Conservation (phyloP, 176 grass and related monocot genomes). For the Juncus effusus region DNA sequence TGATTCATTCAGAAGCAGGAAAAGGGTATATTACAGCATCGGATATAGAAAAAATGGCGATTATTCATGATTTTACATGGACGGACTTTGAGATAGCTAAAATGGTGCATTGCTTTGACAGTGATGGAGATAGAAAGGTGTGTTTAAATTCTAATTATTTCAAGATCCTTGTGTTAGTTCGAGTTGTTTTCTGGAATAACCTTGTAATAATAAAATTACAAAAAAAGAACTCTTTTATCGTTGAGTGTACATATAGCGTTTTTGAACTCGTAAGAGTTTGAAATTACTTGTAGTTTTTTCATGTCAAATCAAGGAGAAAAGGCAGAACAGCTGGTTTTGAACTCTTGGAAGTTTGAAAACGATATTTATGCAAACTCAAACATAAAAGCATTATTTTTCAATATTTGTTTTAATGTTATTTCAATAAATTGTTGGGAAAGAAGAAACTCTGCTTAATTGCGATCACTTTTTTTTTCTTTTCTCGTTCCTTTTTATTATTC, state of each 20-base stretch:
- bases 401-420: no score
- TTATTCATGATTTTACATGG: conserved; percentile 83
- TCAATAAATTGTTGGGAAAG: no score
- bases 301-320: no score
- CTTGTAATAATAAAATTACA: neutral
- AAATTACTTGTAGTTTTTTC: neutral
- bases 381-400: no score
- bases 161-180: neutral
- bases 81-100: conserved; percentile 67
- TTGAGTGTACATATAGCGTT: no score
- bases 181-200: no score
- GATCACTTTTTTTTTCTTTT: no score
- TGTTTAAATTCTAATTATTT: conserved; percentile 13
- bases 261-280: neutral
- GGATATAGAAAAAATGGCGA: conserved; percentile 77
- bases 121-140: conserved; percentile 79
- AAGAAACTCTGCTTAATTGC: no score
- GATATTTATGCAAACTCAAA: no score
- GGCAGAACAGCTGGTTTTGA: no score
- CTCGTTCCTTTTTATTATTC: no score
- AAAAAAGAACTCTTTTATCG: neutral
- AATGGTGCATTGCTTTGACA: conserved; percentile 84
- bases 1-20: conserved; percentile 52
- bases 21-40: conserved; percentile 77
- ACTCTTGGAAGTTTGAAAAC: no score